Conservation (phyloP, 2,329 filamentous ascomycete species). For the Fusarium aywerte region DNA sequence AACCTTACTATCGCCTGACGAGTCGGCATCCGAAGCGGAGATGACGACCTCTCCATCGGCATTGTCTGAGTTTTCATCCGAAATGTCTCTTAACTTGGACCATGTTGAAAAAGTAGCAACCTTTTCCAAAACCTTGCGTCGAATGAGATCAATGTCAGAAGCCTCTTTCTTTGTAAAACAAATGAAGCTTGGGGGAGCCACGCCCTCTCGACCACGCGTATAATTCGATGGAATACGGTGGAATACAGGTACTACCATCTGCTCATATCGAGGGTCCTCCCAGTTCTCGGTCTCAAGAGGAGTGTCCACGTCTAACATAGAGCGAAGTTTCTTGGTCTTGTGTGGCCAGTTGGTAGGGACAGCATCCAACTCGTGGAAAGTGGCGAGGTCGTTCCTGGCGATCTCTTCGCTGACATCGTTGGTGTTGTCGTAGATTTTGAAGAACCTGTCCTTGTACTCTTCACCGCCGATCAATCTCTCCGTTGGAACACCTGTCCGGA, state of each 20-base stretch:
- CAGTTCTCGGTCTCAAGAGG: slow-evolving; percentile 58
- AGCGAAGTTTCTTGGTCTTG: slow-evolving; percentile 62
- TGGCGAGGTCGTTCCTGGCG: slow-evolving; percentile 69
- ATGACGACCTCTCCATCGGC: slow-evolving; percentile 76
- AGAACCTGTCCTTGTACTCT: slow-evolving; percentile 85
- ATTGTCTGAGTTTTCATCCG: slow-evolving; percentile 61
- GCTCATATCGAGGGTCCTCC: slow-evolving; percentile 71
- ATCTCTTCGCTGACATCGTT: slow-evolving; percentile 78
- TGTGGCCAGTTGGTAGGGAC: slow-evolving; percentile 81
- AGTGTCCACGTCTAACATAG: slow-evolving; percentile 62
- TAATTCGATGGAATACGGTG: slow-evolving; percentile 62
- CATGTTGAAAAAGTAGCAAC: slow-evolving; percentile 81
- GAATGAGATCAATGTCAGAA: slow-evolving; percentile 73
- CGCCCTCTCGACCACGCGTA: slow-evolving; percentile 47
- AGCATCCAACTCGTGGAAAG: slow-evolving; percentile 81
- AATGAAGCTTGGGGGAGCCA: slow-evolving; percentile 73
- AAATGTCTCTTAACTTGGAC: slow-evolving; percentile 67
- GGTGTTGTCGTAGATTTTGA: slow-evolving; percentile 82
- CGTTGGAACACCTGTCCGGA: slow-evolving; percentile 70
- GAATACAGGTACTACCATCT: slow-evolving; percentile 76
- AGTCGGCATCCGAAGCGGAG: slow-evolving; percentile 71
- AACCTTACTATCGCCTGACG: slow-evolving; percentile 75
- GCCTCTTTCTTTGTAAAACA: slow-evolving; percentile 79
- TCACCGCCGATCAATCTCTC: slow-evolving; percentile 82
- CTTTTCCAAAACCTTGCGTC: slow-evolving; percentile 81